These are phyloP conservation scores for Verticillium nubilum DNA, from an alignment of 2,329 filamentous ascomycete species.

Conservation along the genomic window DNA sequence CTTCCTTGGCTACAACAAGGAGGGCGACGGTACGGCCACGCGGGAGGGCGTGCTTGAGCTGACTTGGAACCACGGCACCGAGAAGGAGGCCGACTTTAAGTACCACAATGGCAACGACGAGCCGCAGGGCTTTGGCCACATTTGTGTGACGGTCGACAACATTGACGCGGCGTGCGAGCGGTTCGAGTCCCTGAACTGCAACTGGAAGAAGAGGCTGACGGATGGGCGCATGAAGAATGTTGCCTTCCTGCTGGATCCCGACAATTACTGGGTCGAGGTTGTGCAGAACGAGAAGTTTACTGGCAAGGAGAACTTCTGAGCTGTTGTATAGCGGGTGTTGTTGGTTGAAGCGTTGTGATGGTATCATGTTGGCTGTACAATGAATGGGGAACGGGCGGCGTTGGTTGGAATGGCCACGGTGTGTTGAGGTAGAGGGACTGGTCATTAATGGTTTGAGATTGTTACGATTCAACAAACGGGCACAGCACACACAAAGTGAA, in stretches of 20 bases:
- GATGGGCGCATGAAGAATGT: conserved; percentile 92
- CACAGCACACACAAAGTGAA: too few species aligned
- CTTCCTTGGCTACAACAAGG: conserved; percentile 72
- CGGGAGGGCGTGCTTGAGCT: conserved; percentile 85
- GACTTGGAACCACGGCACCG: conserved; percentile 79
- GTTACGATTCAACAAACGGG: too few species aligned
- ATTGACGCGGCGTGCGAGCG: conserved; percentile 81
- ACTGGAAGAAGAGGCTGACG: conserved; percentile 93
- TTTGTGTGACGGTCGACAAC: conserved; percentile 83
- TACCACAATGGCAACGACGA: conserved; percentile 92
- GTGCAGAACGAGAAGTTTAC: conserved; percentile 72
- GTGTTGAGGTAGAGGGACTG: neutral
- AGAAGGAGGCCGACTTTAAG: conserved; percentile 75
- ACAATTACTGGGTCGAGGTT: conserved; percentile 77
- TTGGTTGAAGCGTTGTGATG: neutral
- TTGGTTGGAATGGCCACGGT: neutral
- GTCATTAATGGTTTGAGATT: neutral
- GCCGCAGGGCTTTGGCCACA: conserved; percentile 91
- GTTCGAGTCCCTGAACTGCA: conserved; percentile 75
- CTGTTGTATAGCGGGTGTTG: neutral
- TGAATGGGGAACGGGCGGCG: neutral
- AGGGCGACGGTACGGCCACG: conserved; percentile 52
- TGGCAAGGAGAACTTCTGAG: conserved; percentile 47
- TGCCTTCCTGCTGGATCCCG: conserved; percentile 84
- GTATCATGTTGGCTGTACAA: neutral